Conservation (phyloP, 257 asterid genomes). For the Solanum bulbocastanum region DNA sequence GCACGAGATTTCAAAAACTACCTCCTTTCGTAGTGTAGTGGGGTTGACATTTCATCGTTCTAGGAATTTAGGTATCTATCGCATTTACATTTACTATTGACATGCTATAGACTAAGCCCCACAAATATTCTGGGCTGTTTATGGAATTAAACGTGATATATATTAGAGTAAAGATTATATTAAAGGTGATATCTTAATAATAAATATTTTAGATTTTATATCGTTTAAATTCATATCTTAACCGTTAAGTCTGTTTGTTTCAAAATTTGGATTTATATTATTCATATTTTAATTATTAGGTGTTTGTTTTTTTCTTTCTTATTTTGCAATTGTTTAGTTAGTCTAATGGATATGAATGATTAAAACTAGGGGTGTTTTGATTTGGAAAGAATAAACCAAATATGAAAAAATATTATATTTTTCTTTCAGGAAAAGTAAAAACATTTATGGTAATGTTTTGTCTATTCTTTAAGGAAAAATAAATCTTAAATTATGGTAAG, state of each 20-base stretch:
- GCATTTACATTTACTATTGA: neutral
- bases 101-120: neutral
- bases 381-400: too few species aligned
- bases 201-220: neutral
- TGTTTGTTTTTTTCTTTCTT: neutral
- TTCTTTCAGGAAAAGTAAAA: too few species aligned
- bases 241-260: too few species aligned
- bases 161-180: neutral
- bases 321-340: neutral
- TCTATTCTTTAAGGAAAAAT: too few species aligned
- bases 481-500: too few species aligned
- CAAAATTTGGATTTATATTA: too few species aligned
- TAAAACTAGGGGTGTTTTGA: too few species aligned
- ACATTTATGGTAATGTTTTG: too few species aligned
- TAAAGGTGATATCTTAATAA: neutral
- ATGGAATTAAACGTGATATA: neutral
- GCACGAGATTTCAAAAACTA: neutral
- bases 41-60: neutral
- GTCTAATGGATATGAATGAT: neutral
- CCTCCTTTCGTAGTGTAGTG: neutral
- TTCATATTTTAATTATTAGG: neutral
- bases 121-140: neutral
- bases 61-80: neutral
- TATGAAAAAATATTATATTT: too few species aligned
- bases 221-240: too few species aligned